Evolutionary conservation across 2,329 filamentous ascomycete genomes (phyloP).

Genomic region (Nannizzia gypsea): DNA sequence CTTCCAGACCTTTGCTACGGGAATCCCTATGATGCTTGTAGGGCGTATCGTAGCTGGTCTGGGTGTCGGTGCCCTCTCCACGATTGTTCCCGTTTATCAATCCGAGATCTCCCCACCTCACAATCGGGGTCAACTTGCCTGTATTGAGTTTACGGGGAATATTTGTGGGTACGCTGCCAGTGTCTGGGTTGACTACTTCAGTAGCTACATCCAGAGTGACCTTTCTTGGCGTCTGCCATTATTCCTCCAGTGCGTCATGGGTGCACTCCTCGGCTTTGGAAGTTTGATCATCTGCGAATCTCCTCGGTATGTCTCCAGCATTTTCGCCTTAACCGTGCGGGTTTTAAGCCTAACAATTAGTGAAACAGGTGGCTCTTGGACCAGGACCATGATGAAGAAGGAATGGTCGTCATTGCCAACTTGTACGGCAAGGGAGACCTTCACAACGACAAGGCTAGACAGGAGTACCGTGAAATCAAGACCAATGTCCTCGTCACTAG

Average conservation of each 20-base stretch:
- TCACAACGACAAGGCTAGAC: slow-evolving; percentile 79
- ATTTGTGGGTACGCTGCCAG: slow-evolving; percentile 92
- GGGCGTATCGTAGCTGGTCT: slow-evolving; percentile 76
- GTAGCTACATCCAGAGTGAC: slow-evolving; percentile 74
- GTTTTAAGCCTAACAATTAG: slow-evolving; percentile 15
- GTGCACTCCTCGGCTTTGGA: slow-evolving; percentile 67
- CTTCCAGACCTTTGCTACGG: slow-evolving; percentile 66
- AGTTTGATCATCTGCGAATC: slow-evolving; percentile 94
- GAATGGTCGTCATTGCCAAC: slow-evolving; percentile 96
- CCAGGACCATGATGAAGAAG: slow-evolving; percentile 95
- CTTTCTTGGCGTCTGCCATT: slow-evolving; percentile 85
- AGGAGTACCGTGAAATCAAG: slow-evolving; percentile 98
- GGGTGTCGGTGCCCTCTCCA: slow-evolving; percentile 77
- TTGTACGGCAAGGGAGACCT: slow-evolving; percentile 93
- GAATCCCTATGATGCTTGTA: slow-evolving; percentile 78
- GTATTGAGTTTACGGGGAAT: slow-evolving; percentile 96
- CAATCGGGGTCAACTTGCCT: slow-evolving; percentile 87
- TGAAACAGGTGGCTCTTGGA: slow-evolving; percentile 76
- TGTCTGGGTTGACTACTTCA: slow-evolving; percentile 98
- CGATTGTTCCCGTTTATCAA: slow-evolving; percentile 87
- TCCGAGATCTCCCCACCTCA: slow-evolving; percentile 94
- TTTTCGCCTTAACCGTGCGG: neutral
- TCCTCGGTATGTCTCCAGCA: slow-evolving; percentile 52
- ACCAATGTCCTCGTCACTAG: slow-evolving; percentile 90
- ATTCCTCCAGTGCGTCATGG: slow-evolving; percentile 91